Evolutionary conservation across 2,329 filamentous ascomycete species (phyloP).

Genomic region (Neoarthrinium moseri): DNA sequence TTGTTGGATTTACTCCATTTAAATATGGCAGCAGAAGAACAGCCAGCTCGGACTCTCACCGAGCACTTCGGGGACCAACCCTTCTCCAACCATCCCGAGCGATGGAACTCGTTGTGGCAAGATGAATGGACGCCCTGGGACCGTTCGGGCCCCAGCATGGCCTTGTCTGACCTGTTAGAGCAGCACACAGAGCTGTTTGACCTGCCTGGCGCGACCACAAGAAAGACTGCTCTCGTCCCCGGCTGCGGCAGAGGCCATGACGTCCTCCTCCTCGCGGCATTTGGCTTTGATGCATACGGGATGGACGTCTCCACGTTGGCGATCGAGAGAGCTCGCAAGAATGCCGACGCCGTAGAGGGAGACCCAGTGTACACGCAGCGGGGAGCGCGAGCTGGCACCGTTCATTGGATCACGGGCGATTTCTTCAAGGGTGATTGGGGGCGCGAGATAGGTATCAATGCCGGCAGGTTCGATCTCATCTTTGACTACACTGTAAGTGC

Average conservation of each 20-base stretch:
- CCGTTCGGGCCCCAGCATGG: constrained; percentile 49
- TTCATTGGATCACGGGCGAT: constrained; percentile 60
- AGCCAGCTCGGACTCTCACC: constrained; percentile 17
- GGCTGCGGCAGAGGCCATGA: constrained; percentile 84
- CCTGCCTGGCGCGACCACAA: constrained; percentile 5
- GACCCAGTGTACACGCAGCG: constrained; percentile 41
- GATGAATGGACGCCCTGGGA: constrained; percentile 53
- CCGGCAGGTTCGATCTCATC: constrained; percentile 60
- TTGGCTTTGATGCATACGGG: constrained; percentile 76
- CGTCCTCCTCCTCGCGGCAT: constrained; percentile 69
- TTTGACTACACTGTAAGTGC: constrained; percentile 61
- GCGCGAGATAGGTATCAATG: constrained; percentile 34
- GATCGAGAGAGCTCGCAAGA: constrained; percentile 43
- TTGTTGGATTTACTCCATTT: no score
- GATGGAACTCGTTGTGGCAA: constrained; percentile 50
- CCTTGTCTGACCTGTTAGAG: constrained; percentile 51
- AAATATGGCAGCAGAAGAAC: not conserved
- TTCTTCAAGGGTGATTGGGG: constrained; percentile 65
- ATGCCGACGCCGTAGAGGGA: constrained; percentile 36
- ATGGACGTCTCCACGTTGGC: constrained; percentile 62
- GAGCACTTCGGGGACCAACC: constrained; percentile 32
- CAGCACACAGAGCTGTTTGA: constrained; percentile 43
- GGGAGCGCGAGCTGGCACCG: constrained; percentile 20
- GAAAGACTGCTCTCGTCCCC: constrained; percentile 67
- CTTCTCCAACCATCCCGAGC: constrained; percentile 31